Evolutionary conservation across 371 early-diverging fungal species (phyloP).

Genomic region (Syncephalastrum sp.): DNA sequence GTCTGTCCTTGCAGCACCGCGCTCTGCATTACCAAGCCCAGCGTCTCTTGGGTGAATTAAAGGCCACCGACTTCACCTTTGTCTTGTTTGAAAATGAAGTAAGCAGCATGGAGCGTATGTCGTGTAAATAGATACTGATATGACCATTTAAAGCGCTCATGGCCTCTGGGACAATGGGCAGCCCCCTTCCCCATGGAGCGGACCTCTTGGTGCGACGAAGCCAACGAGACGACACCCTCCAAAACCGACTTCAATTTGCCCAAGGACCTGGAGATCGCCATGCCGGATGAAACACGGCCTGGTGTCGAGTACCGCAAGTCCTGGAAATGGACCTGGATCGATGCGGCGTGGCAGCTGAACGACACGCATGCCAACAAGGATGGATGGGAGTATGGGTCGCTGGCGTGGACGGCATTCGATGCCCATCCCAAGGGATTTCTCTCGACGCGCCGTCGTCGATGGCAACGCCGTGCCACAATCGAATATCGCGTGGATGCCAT

Average conservation of each 20-base stretch:
- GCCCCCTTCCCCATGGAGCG: constrained; percentile 11
- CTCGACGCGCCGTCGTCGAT: constrained; percentile 22
- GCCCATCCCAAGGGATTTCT: constrained; percentile 15
- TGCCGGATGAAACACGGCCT: constrained; percentile 2
- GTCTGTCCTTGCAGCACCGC: constrained; percentile 9
- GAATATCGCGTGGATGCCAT: constrained; percentile 9
- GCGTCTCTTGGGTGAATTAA: constrained; percentile 6
- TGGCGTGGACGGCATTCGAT: constrained; percentile 17
- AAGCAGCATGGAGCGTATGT: not conserved
- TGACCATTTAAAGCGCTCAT: constrained; percentile 13
- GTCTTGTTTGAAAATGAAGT: constrained; percentile 22
- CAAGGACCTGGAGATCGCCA: constrained; percentile 7
- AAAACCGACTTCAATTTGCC: constrained; percentile 15
- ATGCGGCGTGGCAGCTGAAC: constrained; percentile 15
- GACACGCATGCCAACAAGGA: constrained; percentile 7
- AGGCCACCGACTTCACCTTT: constrained; percentile 13
- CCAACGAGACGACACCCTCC: constrained; percentile 9
- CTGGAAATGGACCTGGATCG: constrained; percentile 20
- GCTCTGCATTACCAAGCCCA: constrained; percentile 13
- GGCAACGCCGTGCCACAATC: constrained; percentile 16
- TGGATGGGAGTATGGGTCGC: constrained; percentile 21
- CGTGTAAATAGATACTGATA: not conserved
- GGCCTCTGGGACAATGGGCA: constrained; percentile 15
- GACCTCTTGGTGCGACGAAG: constrained; percentile 17
- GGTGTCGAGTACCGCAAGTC: constrained; percentile 1